A percentile compares a stretch with the other conserved stretches of the same genome.
Conservation (phyloP, 2,329 filamentous ascomycete genomes). For the Trichoderma sp. region DNA sequence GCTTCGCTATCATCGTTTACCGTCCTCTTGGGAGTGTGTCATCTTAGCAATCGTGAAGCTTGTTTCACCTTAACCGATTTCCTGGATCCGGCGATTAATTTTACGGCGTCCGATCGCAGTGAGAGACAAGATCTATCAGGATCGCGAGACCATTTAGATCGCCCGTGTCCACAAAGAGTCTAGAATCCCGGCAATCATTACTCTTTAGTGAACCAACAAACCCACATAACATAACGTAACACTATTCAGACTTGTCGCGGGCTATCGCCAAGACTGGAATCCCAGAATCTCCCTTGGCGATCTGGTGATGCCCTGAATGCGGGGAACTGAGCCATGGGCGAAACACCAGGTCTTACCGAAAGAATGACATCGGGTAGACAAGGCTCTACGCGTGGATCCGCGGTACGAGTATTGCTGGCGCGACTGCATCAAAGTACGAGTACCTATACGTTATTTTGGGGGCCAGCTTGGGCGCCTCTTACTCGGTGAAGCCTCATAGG, state of each 20-base stretch:
- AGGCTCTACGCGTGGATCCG: not conserved
- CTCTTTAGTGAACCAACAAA: not conserved
- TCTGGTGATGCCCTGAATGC: not conserved
- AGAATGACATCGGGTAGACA: not conserved
- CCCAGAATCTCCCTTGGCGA: not conserved
- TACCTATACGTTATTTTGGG: not conserved
- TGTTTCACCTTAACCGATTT: conserved; percentile 16
- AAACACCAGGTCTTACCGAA: not conserved
- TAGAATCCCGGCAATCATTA: not conserved
- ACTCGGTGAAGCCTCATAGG: not conserved
- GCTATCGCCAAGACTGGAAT: not conserved
- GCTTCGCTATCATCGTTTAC: not conserved
- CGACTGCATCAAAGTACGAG: not conserved
- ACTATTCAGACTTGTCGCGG: not conserved
- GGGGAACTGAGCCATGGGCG: not conserved
- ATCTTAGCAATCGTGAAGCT: not conserved
- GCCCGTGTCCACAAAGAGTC: not conserved
- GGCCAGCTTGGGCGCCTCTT: not conserved
- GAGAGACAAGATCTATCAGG: not conserved
- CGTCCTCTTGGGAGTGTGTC: not conserved
- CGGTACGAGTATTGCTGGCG: not conserved
- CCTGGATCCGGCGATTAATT: not conserved
- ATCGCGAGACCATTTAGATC: not conserved
- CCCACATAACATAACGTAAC: not conserved
- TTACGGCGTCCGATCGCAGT: not conserved